These are phyloP conservation scores for Nevesoporus exiguus DNA, from an alignment of 768 basidiomycete species.

Conservation along the genomic window DNA sequence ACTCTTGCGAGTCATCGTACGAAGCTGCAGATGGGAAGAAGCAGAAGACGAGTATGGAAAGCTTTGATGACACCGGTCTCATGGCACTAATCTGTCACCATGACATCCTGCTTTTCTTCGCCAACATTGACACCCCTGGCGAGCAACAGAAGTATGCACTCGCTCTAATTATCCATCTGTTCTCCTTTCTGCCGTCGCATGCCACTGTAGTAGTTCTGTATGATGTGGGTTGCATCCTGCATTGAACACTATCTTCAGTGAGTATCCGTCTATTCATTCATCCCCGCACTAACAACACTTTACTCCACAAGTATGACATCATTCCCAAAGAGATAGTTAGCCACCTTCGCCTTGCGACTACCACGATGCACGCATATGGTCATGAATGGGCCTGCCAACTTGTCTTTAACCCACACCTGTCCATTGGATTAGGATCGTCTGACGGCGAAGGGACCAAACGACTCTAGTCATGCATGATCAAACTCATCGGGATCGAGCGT, in stretches of 20 bases:
- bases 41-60: slow-evolving; percentile 1
- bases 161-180: neutral
- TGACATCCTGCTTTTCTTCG: neutral
- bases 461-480: slow-evolving; percentile 32
- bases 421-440: neutral
- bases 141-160: neutral
- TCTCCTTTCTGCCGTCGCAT: neutral
- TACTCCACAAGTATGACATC: neutral
- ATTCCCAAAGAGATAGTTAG: neutral
- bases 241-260: neutral
- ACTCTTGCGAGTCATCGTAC: slow-evolving; percentile 32
- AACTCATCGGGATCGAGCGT: slow-evolving; percentile 34
- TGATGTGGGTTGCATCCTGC: neutral
- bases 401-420: neutral
- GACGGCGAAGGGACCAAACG: neutral
- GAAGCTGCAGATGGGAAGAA: slow-evolving; percentile 1
- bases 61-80: neutral
- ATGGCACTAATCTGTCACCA: neutral
- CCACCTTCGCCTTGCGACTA: neutral
- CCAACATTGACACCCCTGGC: too few species aligned
- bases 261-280: too few species aligned
- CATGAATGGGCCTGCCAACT: neutral
- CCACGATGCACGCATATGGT: neutral
- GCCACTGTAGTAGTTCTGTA: neutral
- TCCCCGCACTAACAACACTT: too few species aligned